A percentile compares a stretch with the other conserved stretches of the same genome.
Evolutionary conservation across 345 rosid genomes (phyloP).

Genomic region (Triadica sebifera): DNA sequence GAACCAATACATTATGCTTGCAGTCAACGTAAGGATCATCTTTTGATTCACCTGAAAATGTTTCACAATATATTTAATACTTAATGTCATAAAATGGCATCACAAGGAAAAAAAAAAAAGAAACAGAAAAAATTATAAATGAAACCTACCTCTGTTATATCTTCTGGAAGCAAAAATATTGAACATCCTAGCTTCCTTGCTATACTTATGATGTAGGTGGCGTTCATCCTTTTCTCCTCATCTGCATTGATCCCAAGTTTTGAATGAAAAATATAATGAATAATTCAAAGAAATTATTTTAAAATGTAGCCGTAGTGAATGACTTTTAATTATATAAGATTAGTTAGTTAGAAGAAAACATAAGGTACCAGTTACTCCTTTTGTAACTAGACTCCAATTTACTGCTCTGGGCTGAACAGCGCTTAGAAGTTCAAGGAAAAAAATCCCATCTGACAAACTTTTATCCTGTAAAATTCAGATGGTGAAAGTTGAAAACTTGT

Average conservation of each 20-base stretch:
- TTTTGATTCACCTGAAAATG: slow-evolving; percentile 82
- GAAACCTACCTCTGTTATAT: slow-evolving; percentile 72
- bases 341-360: neutral
- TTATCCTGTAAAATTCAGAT: slow-evolving; percentile 57
- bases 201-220: slow-evolving; percentile 86
- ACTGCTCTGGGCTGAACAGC: slow-evolving; percentile 89
- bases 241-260: slow-evolving; percentile 37
- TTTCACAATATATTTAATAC: neutral
- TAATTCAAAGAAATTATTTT: no score
- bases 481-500: neutral
- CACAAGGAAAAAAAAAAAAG: neutral
- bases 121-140: neutral
- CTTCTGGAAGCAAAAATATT: slow-evolving; percentile 95
- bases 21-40: slow-evolving; percentile 92
- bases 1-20: slow-evolving; percentile 91
- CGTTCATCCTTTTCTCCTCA: slow-evolving; percentile 97
- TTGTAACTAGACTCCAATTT: slow-evolving; percentile 93
- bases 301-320: no score
- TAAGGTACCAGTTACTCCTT: slow-evolving; percentile 65
- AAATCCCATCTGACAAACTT: slow-evolving; percentile 78
- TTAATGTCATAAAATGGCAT: neutral
- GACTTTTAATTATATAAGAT: no score
- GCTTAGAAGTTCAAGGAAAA: slow-evolving; percentile 86
- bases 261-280: neutral
- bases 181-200: slow-evolving; percentile 96